Percentiles rank a stretch among this genome's conserved stretches.
Conservation (phyloP, 2,329 filamentous ascomycete genomes). For the Arachnomyces sp. region DNA sequence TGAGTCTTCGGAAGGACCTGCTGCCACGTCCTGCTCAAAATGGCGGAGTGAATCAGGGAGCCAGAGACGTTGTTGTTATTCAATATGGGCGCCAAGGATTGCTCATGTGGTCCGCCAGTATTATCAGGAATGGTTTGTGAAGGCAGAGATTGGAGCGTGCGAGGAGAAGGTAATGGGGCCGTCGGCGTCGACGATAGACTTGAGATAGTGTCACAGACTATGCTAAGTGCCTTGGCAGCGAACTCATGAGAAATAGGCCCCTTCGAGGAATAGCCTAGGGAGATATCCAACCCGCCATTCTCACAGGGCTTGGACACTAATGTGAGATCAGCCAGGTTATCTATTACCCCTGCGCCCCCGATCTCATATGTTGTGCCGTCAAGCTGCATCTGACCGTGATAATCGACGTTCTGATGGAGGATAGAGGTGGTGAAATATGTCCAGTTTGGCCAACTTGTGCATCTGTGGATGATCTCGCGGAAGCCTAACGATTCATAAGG, state of each 20-base stretch:
- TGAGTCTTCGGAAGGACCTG: slow-evolving; percentile 26
- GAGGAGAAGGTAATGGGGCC: slow-evolving; percentile 24
- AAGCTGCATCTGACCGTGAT: slow-evolving; percentile 28
- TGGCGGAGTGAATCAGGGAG: slow-evolving; percentile 31
- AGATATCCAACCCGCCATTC: slow-evolving; percentile 26
- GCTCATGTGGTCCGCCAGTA: slow-evolving; percentile 18
- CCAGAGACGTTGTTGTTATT: slow-evolving; percentile 30
- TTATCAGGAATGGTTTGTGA: slow-evolving; percentile 21
- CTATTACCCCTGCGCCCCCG: slow-evolving; percentile 31
- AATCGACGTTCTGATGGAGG: slow-evolving; percentile 31
- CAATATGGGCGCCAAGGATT: slow-evolving; percentile 28
- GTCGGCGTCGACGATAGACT: slow-evolving; percentile 29
- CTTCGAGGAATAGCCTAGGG: slow-evolving; percentile 31
- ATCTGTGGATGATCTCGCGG: slow-evolving; percentile 42
- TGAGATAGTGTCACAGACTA: slow-evolving; percentile 32
- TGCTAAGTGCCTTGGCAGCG: slow-evolving; percentile 29
- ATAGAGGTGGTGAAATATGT: slow-evolving; percentile 34
- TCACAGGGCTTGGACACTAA: slow-evolving; percentile 30
- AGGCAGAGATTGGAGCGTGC: slow-evolving; percentile 25
- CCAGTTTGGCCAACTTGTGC: slow-evolving; percentile 35
- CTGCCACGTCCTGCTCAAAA: slow-evolving; percentile 32
- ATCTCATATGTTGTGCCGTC: slow-evolving; percentile 32
- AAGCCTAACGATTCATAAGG: slow-evolving; percentile 49
- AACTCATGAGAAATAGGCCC: slow-evolving; percentile 26
- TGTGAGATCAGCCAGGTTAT: slow-evolving; percentile 33